phyloP scores from a whole-genome alignment of 768 basidiomycete species.

The Termitomyces sp. region DNA sequence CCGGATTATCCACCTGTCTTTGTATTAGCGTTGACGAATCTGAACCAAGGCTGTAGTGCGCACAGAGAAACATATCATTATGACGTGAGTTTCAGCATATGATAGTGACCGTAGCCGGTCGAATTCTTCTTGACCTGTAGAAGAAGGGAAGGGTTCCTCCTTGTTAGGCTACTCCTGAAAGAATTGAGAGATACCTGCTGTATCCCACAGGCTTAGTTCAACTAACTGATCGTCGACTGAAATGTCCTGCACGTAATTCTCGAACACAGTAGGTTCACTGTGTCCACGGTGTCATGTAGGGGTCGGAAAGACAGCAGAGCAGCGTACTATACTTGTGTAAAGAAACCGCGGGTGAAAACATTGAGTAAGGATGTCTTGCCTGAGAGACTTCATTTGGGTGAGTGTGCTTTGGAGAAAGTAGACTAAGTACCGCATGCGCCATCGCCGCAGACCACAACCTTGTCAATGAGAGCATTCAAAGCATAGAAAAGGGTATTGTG shows the following conservation, averaged over 20 bases:
- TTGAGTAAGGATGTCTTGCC: conserved; percentile 84
- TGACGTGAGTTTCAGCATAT: conserved; percentile 94
- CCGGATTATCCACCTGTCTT: conserved; percentile 82
- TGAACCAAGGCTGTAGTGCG: conserved; percentile 18
- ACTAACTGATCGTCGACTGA: conserved; percentile 82
- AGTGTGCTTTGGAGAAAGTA: background rate
- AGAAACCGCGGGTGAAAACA: conserved; percentile 88
- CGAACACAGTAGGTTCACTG: conserved; percentile 93
- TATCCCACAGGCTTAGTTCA: conserved; percentile 96
- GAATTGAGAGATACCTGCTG: conserved; percentile 67
- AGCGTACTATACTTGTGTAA: conserved; percentile 88
- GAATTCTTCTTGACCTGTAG: conserved; percentile 89
- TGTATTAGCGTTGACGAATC: conserved; percentile 10
- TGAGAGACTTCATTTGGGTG: conserved; percentile 22
- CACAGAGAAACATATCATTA: conserved; percentile 96
- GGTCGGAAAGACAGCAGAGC: background rate
- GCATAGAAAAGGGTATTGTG: background rate
- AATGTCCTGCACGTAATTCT: conserved; percentile 93
- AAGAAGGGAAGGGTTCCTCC: conserved; percentile 9
- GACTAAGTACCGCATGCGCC: conserved; percentile 79
- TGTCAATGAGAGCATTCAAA: conserved; percentile 7
- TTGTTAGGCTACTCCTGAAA: background rate
- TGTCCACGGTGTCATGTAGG: conserved; percentile 1
- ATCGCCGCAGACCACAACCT: conserved; percentile 91
- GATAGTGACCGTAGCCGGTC: conserved; percentile 90